Conservation (phyloP, 2,329 filamentous ascomycete species). For the Phialophora chinensis region DNA sequence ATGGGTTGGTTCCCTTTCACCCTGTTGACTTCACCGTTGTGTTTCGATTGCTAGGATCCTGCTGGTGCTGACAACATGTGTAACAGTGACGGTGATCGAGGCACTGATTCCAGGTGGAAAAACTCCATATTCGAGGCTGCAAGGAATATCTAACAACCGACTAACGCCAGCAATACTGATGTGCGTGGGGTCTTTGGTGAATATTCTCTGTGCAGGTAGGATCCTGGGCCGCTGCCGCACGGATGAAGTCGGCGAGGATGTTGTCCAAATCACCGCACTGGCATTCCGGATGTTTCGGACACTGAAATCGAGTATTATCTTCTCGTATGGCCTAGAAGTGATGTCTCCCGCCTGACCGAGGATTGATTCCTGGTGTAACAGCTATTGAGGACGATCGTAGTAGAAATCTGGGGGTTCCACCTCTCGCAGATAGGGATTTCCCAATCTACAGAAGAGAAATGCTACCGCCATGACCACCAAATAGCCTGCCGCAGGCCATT, state of each 20-base stretch:
- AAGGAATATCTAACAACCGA: background rate
- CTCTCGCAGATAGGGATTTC: background rate
- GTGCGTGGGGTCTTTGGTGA: background rate
- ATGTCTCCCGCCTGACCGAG: background rate
- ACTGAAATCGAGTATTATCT: background rate
- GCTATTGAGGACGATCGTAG: background rate
- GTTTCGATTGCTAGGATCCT: background rate
- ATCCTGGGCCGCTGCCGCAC: background rate
- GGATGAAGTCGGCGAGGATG: background rate
- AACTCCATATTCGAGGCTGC: background rate
- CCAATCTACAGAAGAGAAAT: background rate
- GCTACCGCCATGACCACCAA: background rate
- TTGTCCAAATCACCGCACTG: background rate
- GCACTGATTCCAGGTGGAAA: background rate
- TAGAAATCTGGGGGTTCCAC: background rate
- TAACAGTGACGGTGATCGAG: background rate
- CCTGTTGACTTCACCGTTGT: background rate
- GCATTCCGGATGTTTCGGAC: background rate
- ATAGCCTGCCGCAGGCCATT: background rate
- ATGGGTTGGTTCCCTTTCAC: background rate
- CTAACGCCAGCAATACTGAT: background rate
- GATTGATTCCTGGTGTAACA: background rate
- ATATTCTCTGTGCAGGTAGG: background rate
- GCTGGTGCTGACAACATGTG: background rate
- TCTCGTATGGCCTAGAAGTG: background rate